Evolutionary conservation across 805 yeast genomes (phyloP).

Genomic region (Lachancea mirantina): DNA sequence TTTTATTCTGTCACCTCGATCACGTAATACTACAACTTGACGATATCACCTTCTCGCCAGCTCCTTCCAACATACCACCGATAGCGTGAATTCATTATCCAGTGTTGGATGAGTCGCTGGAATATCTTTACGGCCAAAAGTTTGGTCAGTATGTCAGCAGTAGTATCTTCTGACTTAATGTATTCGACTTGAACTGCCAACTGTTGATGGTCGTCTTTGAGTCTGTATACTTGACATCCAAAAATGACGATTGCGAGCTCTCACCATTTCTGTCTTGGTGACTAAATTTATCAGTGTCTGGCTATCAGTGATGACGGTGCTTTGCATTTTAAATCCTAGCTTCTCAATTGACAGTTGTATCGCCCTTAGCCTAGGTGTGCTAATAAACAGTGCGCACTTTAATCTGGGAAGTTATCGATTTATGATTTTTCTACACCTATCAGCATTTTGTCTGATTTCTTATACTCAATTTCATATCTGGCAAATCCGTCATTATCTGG

Average conservation of each 20-base stretch:
- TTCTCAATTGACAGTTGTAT: background rate
- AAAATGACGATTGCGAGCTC: constrained; percentile 6
- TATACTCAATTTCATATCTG: constrained; percentile 13
- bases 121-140: too few species aligned
- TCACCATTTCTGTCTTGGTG: constrained; percentile 2
- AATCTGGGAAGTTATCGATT: constrained; percentile 8
- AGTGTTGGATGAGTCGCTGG: too few species aligned
- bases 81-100: too few species aligned
- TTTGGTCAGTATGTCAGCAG: constrained; percentile 5
- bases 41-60: too few species aligned
- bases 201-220: constrained; percentile 3
- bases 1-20: too few species aligned
- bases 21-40: too few species aligned
- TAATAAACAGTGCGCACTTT: too few species aligned
- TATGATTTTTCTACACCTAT: constrained; percentile 12
- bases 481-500: constrained; percentile 7
- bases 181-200: constrained; percentile 1
- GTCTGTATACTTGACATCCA: constrained; percentile 7
- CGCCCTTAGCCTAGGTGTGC: too few species aligned
- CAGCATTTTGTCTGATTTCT: constrained; percentile 4
- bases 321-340: background rate
- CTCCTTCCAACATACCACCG: too few species aligned
- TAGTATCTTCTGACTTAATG: constrained; percentile 4
- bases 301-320: constrained; percentile 4
- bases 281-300: constrained; percentile 2